Base-by-base conservation (phyloP, 495 filamentous ascomycete species). In the Pyrenula massariospora region DNA sequence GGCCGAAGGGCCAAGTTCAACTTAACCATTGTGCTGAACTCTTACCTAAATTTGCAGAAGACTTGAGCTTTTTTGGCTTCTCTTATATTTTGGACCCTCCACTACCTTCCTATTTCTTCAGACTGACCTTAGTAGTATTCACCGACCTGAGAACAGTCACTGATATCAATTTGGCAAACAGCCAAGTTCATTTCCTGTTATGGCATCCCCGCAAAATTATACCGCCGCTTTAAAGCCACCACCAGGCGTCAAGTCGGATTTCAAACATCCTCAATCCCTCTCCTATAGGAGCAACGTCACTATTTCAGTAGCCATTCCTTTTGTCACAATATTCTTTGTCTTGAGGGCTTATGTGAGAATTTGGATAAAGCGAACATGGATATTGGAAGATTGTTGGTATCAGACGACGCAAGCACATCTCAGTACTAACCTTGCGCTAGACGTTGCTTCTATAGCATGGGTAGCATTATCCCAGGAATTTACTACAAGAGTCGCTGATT, bases 301-400 rank as follows among this genome's bases (percentile, higher is more conserved):
- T 24, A 60, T 61, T 25, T 60, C 57, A 2, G 50, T 68, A 48
- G 60, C 56, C 36, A 53, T 72, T 20, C 52, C 64, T 3, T 48
- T 68, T 12, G 60, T 57, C 19, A 66, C 68, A 0, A 53, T 65
- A 12, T 68, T 63, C 52, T 59, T 69, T n/a, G 49, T 50, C 0
- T 59, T 69, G 49, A 60, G 68, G 2, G 36, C 62, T 23, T 72
- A 66, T 53, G 57, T 60, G 3, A 65, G 66, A 25, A 24, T 68
- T 15, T 56, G 50, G 1, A 58, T 68, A 48, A 64, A 57, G 21
- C 56, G 54, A 36, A 21, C 60, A 12, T 65, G 63, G 42, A 57
- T 62, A 15, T 67, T 64, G 54, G 70, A 72, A 60, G 70, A 72
- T 50, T 66, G 65, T 69, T 62, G 50, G 63, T 62, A 56, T 42